phyloP scores from a whole-genome alignment of 2,329 filamentous ascomycete genomes.

The Lachnellula occidentalis region DNA sequence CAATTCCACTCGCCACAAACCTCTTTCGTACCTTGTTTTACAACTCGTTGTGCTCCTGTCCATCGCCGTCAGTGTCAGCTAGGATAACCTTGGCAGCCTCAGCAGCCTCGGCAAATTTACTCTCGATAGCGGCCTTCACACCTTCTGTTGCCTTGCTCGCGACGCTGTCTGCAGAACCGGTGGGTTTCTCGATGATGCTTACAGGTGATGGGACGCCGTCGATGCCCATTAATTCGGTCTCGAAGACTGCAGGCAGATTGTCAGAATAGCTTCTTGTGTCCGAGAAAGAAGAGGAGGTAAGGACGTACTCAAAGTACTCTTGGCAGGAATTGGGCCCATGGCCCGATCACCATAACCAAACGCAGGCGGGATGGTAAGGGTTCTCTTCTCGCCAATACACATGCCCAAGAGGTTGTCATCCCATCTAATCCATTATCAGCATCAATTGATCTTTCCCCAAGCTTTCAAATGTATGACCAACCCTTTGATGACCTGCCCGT shows the following conservation, averaged over 20 bases:
- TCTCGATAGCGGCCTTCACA: conserved; percentile 37
- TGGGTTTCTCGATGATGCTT: conserved; percentile 17
- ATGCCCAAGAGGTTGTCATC: conserved; percentile 85
- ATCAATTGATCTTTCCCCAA: neutral
- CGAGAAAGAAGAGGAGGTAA: conserved; percentile 12
- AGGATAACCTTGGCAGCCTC: conserved; percentile 48
- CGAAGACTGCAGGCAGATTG: conserved; percentile 59
- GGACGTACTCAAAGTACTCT: conserved; percentile 65
- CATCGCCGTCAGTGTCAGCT: conserved; percentile 49
- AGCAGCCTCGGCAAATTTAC: conserved; percentile 46
- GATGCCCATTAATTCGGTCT: conserved; percentile 85
- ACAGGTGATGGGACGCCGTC: conserved; percentile 53
- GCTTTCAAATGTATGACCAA: conserved; percentile 37
- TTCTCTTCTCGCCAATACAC: conserved; percentile 93
- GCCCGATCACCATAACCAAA: conserved; percentile 72
- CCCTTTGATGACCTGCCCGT: conserved; percentile 84
- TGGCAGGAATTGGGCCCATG: conserved; percentile 78
- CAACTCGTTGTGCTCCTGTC: conserved; percentile 56
- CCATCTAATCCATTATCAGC: conserved; percentile 53
- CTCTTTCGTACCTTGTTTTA: conserved; percentile 30
- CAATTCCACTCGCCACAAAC: conserved; percentile 6
- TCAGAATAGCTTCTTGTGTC: conserved; percentile 10
- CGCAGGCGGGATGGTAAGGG: conserved; percentile 82
- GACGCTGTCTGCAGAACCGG: conserved; percentile 25
- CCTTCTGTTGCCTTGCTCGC: conserved; percentile 24